Conservation (phyloP, 1,139 yeast genomes). For the Geotrichum citri-aurantii region DNA sequence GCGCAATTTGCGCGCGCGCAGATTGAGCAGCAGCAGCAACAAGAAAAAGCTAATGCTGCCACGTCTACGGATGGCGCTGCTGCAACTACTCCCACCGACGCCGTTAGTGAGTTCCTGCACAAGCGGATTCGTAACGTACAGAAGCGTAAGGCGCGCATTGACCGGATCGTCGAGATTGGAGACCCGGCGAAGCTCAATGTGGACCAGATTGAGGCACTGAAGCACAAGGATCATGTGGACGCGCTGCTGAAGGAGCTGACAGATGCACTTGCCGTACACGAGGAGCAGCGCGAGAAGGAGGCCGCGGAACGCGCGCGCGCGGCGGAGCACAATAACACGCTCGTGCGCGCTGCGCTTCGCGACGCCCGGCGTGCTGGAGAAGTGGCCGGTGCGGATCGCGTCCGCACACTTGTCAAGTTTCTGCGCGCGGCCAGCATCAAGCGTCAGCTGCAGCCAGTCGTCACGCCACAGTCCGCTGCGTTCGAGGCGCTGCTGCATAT, state of each 20-base stretch:
- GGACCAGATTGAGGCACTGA: conserved; percentile 34
- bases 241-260: conserved; percentile 36
- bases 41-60: not conserved
- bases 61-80: not conserved
- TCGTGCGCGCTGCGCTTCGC: not conserved
- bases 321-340: not conserved
- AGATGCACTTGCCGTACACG: conserved; percentile 31
- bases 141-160: conserved; percentile 36
- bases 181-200: conserved; percentile 32
- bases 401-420: conserved; percentile 31
- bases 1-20: not conserved
- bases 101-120: conserved; percentile 21
- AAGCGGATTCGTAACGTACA: conserved; percentile 37
- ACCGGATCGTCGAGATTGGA: conserved; percentile 33
- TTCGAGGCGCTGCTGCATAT: conserved; percentile 32
- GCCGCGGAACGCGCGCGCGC: conserved; percentile 11
- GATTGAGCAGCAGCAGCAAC: not conserved
- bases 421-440: conserved; percentile 35
- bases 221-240: conserved; percentile 34
- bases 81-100: not conserved
- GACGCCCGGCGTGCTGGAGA: conserved; percentile 1
- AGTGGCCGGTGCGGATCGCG: conserved; percentile 22
- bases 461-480: conserved; percentile 25
- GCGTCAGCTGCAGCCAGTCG: conserved; percentile 25
- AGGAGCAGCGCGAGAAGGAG: conserved; percentile 20